Evolutionary conservation across 306 rosid species (phyloP), one percentile per base, ranked within the genome.

Genomic region (Pterocarpus macrocarpus): DNA sequence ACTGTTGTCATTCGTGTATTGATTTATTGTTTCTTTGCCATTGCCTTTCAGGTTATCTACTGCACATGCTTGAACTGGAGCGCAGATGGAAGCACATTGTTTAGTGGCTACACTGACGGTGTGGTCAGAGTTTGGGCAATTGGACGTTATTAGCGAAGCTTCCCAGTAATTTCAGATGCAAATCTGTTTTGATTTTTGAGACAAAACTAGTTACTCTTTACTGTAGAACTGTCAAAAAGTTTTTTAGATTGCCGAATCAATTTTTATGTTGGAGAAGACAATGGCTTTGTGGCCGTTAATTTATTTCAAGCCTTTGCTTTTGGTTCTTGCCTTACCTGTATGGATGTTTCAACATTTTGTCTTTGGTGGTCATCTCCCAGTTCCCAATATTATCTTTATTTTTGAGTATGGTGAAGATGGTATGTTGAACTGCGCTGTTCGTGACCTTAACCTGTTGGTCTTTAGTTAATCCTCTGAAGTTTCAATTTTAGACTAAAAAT

Each of bases 11-110:
- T 3, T 66, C 1, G 12, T 7, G 2, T 0, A 28, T 10, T 67
- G 2, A 62, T 63, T 17, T 53, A 5, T 4, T 62, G 11, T 1
- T 3, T 44, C 34, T 43, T 63, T 47, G 59, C 3, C 4, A 13
- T 14, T 33, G 28, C 10, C 0, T 64, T 65, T 75, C 88, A 96
- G 99, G 91, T 83, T 11, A 96, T 94, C 71, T 94, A 90, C 77
- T 94, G 98, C 69, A 92, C 98, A 1, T 85, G 98, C 82, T 86
- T 94, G 96, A 90, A 82, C 92, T 94, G 98, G 97, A 94, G 93
- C 39, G 94, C 90, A 0, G 98, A 94, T 89, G 99, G 99, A 62
- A 93, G 97, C 97, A 96, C 99, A 5, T 79, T 96, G 88, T 96
- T 96, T 55, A 94, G 99, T 56, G 99, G 99, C 4, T 96, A 96